Conservation (phyloP, 371 early-diverging fungal genomes). For the Apophysomyces elegans region DNA sequence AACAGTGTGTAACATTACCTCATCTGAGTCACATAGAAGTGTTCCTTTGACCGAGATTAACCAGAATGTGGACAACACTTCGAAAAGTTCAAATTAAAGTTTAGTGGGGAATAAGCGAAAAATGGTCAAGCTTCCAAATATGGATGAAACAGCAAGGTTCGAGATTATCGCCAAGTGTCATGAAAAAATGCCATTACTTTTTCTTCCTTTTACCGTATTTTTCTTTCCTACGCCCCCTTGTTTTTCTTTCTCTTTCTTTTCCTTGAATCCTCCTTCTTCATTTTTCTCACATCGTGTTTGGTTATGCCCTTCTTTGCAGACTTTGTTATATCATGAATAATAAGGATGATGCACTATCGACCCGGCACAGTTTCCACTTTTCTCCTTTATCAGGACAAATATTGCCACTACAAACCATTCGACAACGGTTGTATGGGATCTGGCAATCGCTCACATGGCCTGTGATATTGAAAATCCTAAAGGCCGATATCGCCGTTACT, state of each 20-base stretch:
- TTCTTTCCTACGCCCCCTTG: background rate
- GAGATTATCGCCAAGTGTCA: background rate
- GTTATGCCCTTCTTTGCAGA: constrained; percentile 3
- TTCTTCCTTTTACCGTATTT: background rate
- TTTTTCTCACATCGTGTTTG: background rate
- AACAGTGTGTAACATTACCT: background rate
- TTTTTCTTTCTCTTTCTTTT: constrained; percentile 12
- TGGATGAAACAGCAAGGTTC: constrained; percentile 4
- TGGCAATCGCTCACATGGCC: constrained; percentile 50
- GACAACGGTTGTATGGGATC: constrained; percentile 34
- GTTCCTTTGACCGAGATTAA: background rate
- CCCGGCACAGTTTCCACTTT: constrained; percentile 35
- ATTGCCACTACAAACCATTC: constrained; percentile 38
- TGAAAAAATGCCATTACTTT: background rate
- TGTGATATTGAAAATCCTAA: constrained; percentile 40
- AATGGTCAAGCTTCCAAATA: constrained; percentile 1
- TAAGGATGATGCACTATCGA: constrained; percentile 18
- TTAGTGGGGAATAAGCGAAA: background rate
- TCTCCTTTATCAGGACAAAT: constrained; percentile 35
- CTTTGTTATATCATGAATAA: constrained; percentile 20
- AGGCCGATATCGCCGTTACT: constrained; percentile 49
- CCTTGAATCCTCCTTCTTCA: background rate
- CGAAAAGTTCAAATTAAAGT: background rate
- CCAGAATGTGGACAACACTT: background rate
- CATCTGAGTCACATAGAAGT: background rate